Evolutionary conservation across 768 basidiomycete species (phyloP).

Genomic region (Mycena galopus): DNA sequence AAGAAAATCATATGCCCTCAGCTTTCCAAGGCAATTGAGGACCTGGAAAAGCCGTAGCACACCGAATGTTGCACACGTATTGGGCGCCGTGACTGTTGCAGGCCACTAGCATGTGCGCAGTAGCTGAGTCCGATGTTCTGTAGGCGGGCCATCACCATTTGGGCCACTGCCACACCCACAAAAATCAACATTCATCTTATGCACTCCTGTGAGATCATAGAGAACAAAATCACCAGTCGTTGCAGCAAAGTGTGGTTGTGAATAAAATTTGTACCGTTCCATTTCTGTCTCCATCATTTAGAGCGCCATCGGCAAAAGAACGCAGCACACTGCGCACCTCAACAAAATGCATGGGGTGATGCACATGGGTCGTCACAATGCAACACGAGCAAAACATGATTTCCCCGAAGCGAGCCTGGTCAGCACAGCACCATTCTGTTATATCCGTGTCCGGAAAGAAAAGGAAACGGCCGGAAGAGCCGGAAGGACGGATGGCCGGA

Average conservation of each 20-base stretch:
- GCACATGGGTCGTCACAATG: neutral
- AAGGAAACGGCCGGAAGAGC: too few species aligned
- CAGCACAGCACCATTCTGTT: slow-evolving; percentile 2
- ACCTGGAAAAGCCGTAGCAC: slow-evolving; percentile 28
- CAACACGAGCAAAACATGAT: neutral
- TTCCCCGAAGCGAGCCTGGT: slow-evolving; percentile 3
- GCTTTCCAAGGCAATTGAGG: slow-evolving; percentile 30
- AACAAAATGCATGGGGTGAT: slow-evolving; percentile 1
- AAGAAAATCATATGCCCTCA: slow-evolving; percentile 29
- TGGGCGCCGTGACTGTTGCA: too few species aligned
- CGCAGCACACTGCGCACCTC: slow-evolving; percentile 10
- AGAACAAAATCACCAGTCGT: slow-evolving; percentile 26
- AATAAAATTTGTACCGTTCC: slow-evolving; percentile 12
- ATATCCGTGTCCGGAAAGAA: too few species aligned
- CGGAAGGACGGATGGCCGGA: neutral
- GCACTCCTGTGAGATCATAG: slow-evolving; percentile 23
- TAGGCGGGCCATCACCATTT: neutral
- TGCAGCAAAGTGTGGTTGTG: neutral
- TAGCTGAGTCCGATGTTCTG: slow-evolving; percentile 5
- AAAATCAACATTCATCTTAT: slow-evolving; percentile 22
- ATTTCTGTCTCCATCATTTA: neutral
- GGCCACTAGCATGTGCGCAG: slow-evolving; percentile 30
- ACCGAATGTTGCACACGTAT: too few species aligned
- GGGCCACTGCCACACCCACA: slow-evolving; percentile 13
- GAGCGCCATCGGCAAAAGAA: neutral